Percentiles rank a stretch among this genome's conserved stretches.
Evolutionary conservation across 768 basidiomycete genomes (phyloP).

Genomic region (Phaeotremella skinneri): DNA sequence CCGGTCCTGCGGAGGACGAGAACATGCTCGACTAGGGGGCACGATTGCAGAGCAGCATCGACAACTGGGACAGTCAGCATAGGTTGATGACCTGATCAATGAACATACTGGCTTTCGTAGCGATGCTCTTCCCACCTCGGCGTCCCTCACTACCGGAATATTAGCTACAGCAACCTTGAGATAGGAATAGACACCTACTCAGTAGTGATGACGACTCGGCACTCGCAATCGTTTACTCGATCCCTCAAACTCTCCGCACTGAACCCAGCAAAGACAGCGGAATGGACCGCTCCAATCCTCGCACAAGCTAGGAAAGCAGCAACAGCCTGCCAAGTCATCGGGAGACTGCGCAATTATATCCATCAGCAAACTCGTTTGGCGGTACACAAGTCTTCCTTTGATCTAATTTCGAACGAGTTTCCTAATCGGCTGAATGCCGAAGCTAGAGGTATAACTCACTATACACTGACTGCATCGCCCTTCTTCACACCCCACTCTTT

Average conservation of each 20-base stretch:
- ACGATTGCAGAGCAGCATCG: conserved; percentile 81
- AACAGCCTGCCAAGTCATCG: conserved; percentile 68
- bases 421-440: background rate
- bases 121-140: conserved; percentile 91
- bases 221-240: conserved; percentile 82
- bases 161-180: conserved; percentile 1
- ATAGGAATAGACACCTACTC: conserved; percentile 55
- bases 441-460: conserved; percentile 25
- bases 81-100: background rate
- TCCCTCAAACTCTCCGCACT: conserved; percentile 91
- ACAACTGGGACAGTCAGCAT: conserved; percentile 60
- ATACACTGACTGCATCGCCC: conserved; percentile 62
- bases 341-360: conserved; percentile 25
- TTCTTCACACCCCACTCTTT: conserved; percentile 85
- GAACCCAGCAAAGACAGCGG: conserved; percentile 97
- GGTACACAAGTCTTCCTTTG: background rate
- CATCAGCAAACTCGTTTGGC: conserved; percentile 1
- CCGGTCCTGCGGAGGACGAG: conserved; percentile 87
- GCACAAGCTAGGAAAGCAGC: conserved; percentile 98
- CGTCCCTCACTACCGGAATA: conserved; percentile 64
- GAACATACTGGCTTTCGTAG: conserved; percentile 54
- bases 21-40: conserved; percentile 82
- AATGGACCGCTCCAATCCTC: conserved; percentile 92
- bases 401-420: background rate
- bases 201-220: conserved; percentile 86